Base-by-base conservation (phyloP, 371 early-diverging fungal species). In the Chytridium lagenaria region DNA sequence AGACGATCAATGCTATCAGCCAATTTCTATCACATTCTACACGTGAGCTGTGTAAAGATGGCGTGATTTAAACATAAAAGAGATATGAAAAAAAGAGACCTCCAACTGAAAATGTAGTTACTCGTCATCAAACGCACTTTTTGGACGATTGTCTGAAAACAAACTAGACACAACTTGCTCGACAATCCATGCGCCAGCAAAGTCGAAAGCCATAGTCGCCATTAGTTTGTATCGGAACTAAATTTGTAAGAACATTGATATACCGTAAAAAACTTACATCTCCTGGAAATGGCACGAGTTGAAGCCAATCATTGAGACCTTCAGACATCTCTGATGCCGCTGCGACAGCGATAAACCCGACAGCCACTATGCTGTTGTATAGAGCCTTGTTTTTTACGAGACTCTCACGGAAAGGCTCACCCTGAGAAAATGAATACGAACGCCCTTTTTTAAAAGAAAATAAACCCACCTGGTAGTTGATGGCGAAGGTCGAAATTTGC, bases 401-500 rank as follows among this genome's bases (percentile, higher is more conserved):
- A 70, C 92, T 89, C 88, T 99, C 99, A 78, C 99, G 92, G 92
- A 99, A 99, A 28, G 99, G 99, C 77, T 92, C 90, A 5, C 99
- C 98, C 87, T 93, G 69, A 15, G 44, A 72, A 68, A 37, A 28
- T 22, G 19, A n/a, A 57, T 34, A 68, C 31, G 36, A 63, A 50
- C 52, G 68, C 50, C 28, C 39, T 1, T 30, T 79, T n/a, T n/a
- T n/a, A n/a, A n/a, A n/a, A 44, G 69, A 59, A 12, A 79, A 83
- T 72, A 5, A 73, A 84, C 26, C 68, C 76, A 87, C 91, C 87
- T 95, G 95, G 85, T 99, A 99, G 85, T 99, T 99, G 81, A 99
- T 95, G 22, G 97, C 96, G 87, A 99, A 99, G 0, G 99, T 99
- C 19, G 98, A 97, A 15, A 99, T 94, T 79, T 99, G 99, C 96